Evolutionary conservation across 352 stramenopile species (phyloP), one percentile per base, ranked within the genome.

Genomic region (Phytophthora uliginosa): DNA sequence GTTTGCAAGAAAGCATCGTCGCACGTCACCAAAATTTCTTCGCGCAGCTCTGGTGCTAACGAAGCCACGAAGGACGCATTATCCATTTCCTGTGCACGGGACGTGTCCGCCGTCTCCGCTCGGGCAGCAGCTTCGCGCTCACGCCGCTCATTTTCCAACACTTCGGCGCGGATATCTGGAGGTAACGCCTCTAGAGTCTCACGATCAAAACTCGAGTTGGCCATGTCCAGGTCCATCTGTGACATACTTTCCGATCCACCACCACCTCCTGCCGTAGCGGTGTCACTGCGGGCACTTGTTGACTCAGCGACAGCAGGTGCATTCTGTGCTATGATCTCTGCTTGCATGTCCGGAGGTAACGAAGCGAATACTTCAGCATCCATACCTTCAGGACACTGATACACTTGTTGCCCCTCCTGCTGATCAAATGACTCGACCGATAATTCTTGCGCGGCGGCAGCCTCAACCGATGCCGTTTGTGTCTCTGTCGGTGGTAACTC

Each of bases 21-120:
- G 36, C 97, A 98, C 20, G 95, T 99, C 15, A 99, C 78, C 22
- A 99, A 84, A 53, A 99, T 98, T 71, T 99, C 98, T 75, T 98
- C 86, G 34, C 98, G 89, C 24, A 99, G 77, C 56, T 99, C 97
- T 18, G 97, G 96, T 6, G 95, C 88, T 8, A 99, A 69, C 3
- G 98, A 99, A 6, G 97, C 97, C 9, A 99, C 86, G 81, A 99
- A 99, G 10, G 95, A 99, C 33, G 97, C 97, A 81, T 99, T 99
- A 77, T 99, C 98, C 97, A 99, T 99, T 56, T 99, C 97, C 82
- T 99, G 91, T 22, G 97, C 98, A 51, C 97, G 95, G 17, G 96
- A 98, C 7, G 97, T 97, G 79, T 99, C 98, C 15, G 89, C 84
- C 33, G 75, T 80, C 17, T 91, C 83, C 15, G 88, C 81, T 34